Evolutionary conservation across 1,284 basidiomycete genomes (phyloP), one percentile per base, ranked within the genome.

Genomic region (Trichosporon ovoides): DNA sequence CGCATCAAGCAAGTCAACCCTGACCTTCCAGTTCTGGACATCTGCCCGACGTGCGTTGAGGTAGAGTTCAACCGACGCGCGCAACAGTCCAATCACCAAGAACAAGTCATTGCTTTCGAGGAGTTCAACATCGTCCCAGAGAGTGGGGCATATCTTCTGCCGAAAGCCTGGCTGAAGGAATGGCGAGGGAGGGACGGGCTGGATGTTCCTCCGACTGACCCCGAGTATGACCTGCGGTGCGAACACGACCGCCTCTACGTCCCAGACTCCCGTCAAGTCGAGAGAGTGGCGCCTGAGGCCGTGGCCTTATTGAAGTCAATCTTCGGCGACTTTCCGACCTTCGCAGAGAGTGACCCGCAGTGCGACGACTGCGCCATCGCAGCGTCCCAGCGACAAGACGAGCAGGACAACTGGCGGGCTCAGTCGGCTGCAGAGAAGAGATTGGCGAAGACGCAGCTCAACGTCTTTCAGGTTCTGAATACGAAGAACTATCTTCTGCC

Each of bases 1-100:
- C 40, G 40, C 31, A 40, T 19, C 11, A 19, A 20, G 12, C 34
- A 55, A 2, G 34, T 46, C 13, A 49, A 38, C 11, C 28, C 19
- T 16, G n/a, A 24, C 14, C 24, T 66, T 18, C 61, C 61, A 0
- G 52, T 59, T 7, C 31, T 69, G 14, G 65, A 69, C 12, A 58
- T 73, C 22, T 75, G 73, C 54, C 13, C 35, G 1, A 14, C 38
- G 1, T 75, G 73, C 52, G 60, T 74, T 13, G 66, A 57, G 20
- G 53, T 48, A 0, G 58, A 46, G 6, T 72, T 66, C 38, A 33
- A 34, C 11, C 7, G 19, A 2, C 52, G 43, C 7, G 18, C 50
- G 4, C 38, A 40, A 1, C 31, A 50, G n/a, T 33, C 53, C 3
- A 52, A 60, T 14, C 57, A 51, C 4, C 34, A 40, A 3, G 53